Base-by-base conservation (phyloP, 169 alveolate genomes). In the Eimeria falciformis region DNA sequence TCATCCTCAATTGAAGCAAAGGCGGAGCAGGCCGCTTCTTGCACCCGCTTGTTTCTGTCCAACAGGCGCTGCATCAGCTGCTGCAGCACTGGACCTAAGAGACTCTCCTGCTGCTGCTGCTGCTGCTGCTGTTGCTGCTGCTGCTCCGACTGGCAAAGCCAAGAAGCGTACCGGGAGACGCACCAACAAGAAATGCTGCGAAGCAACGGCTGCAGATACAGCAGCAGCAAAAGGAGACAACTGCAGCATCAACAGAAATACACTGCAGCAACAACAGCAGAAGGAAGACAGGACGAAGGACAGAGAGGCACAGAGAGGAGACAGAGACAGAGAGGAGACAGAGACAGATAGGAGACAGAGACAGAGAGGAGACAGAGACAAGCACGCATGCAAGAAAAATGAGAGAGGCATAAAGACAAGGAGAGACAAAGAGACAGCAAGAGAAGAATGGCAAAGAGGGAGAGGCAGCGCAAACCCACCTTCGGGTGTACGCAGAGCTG, bases 21-120 rank as follows among this genome's bases (percentile, higher is more conserved):
- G 56, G 99, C 97, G 45, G 98, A 96, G 94, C 99, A 97, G 1
- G 99, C 99, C 1, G 98, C 98, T 94, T 97, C 98, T 92, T 97
- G 98, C 33, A 97, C 99, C n/a, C 98, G 90, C 85, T 97, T 97
- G 94, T 97, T 97, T 46, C 97, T 94, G 90, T 97, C 99, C 47
- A 97, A 86, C 90, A 97, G 95, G 21, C 97, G 92, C 66, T 91
- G 75, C 69, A 97, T 86, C 43, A 97, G 92, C 83, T 94, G 94
- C 66, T 84, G 92, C 62, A 95, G 85, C 25, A 94, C 95, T 2
- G 91, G 78, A 37, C 87, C 77, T 55, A 94, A 89, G 75, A 66
- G 11, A n/a, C 79, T 11, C 66, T 91, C 68, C 78, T 96, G 91
- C 46, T 97, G 92, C 83, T 94, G 94, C 66, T 84, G 92, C 62